These are phyloP conservation scores for Dichotomopilus funicola DNA, from an alignment of 2,329 filamentous ascomycete species.

Conservation along the genomic window DNA sequence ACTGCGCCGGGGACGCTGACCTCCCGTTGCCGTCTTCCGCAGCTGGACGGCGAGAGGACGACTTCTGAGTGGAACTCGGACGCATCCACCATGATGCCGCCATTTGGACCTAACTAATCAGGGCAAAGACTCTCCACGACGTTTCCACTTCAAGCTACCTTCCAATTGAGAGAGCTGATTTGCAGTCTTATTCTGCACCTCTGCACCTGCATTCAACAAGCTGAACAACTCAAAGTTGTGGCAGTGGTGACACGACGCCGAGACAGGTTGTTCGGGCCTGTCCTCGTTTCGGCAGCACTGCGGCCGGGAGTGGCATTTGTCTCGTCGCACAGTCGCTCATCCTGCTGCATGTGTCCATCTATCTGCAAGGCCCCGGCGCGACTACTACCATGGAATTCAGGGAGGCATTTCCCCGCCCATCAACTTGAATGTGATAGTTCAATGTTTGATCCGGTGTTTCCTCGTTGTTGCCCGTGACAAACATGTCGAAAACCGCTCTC, in stretches of 20 bases:
- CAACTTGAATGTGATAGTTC: not conserved
- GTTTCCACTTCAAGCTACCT: not conserved
- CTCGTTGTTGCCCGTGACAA: constrained; percentile 7
- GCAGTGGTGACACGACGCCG: not conserved
- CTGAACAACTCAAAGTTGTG: not conserved
- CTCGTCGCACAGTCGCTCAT: too few species aligned
- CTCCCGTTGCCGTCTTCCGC: not conserved
- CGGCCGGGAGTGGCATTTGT: not conserved
- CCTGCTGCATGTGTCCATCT: too few species aligned
- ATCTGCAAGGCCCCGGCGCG: too few species aligned
- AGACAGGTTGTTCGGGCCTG: not conserved
- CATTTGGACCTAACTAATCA: constrained; percentile 1
- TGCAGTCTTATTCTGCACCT: not conserved
- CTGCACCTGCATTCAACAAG: not conserved
- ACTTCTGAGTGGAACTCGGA: too few species aligned
- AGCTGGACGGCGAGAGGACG: too few species aligned
- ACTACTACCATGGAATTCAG: too few species aligned
- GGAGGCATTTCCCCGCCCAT: too few species aligned
- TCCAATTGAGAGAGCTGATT: not conserved
- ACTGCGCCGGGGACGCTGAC: constrained; percentile 3
- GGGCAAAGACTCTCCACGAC: constrained; percentile 8
- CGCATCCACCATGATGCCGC: too few species aligned
- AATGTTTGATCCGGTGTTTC: constrained; percentile 7
- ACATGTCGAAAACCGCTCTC: constrained; percentile 5
- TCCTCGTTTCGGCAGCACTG: not conserved